Evolutionary conservation across 2,329 filamentous ascomycete genomes (phyloP), one percentile per base, ranked within the genome.

Genomic region (Pseudogymnoascus sp.): DNA sequence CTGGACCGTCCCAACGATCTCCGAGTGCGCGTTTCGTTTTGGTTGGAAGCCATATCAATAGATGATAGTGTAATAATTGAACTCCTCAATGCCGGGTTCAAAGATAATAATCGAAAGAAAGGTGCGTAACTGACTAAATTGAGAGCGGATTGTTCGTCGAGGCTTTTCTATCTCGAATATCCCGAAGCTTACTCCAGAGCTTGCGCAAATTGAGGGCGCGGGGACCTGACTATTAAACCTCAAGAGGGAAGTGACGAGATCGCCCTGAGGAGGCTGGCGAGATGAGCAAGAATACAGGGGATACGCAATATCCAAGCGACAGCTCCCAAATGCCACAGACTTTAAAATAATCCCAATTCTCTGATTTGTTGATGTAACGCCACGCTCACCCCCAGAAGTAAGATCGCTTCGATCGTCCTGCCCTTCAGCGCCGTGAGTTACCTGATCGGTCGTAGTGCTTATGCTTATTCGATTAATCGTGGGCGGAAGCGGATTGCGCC

Each of bases 231-330:
- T 56, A 56, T 56, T 56, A 56, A 56, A 56, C 50, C 50, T 56
- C 50, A 33, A 33, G 50, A 56, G 50, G 50, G 50, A 56, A 56
- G 50, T 56, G 50, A 56, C 50, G 50, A 56, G 29, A 26, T n/a
- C 2, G n/a, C 2, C 50, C 50, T 56, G 29, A 56, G 26, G 29
- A 56, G 26, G 26, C 50, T 13, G 10, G 10, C n/a, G 7, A 56
- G 26, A 33, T 19, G 50, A 56, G 29, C 50, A 56, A 3, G 50
- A 13, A 16, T 19, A 13, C 50, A 56, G 29, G 47, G 47, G 50
- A 3, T 2, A 19, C 26, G n/a, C 50, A 56, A 33, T 19, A 31
- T 14, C 26, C 47, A 53, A 53, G 26, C 14, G 29, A 56, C 33
- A 19, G 50, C 16, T 26, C 50, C 26, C 26, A 56, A 56, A 19